Percentiles rank a stretch among this genome's conserved stretches.
Evolutionary conservation across 441 rosid species (phyloP).

Genomic region (Heliophila coronopifolia): DNA sequence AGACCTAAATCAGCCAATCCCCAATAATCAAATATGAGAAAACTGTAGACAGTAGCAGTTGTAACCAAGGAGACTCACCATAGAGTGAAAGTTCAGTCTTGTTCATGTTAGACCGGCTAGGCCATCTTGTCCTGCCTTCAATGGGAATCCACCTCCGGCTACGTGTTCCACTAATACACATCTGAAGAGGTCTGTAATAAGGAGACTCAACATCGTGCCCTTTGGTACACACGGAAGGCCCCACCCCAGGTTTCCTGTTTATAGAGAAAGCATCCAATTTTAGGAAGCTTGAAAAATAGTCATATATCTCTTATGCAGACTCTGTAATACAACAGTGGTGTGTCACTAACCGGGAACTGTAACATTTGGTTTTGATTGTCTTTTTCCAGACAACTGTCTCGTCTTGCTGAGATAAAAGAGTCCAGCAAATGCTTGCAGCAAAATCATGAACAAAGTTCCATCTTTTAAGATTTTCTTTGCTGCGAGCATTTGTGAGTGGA

Average conservation of each 20-base stretch:
- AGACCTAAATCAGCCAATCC: constrained; percentile 47
- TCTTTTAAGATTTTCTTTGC: constrained; percentile 54
- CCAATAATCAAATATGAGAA: background rate
- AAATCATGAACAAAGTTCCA: constrained; percentile 69
- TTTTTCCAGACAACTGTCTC: constrained; percentile 96
- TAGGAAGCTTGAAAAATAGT: constrained; percentile 10
- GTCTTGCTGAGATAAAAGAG: constrained; percentile 80
- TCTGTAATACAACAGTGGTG: background rate
- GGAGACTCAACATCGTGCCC: constrained; percentile 86
- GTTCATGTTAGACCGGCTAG: constrained; percentile 68
- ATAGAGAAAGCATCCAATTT: constrained; percentile 24
- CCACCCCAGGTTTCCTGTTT: constrained; percentile 74
- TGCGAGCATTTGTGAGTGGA: constrained; percentile 63
- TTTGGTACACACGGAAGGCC: constrained; percentile 68
- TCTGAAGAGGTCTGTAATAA: constrained; percentile 74
- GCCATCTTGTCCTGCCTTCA: constrained; percentile 69
- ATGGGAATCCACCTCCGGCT: constrained; percentile 84
- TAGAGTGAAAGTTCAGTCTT: constrained; percentile 73
- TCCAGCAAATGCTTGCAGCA: constrained; percentile 84
- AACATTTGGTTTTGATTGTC: constrained; percentile 69
- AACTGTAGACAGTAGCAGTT: background rate
- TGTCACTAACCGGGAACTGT: constrained; percentile 60
- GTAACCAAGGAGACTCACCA: constrained; percentile 39
- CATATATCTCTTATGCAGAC: background rate
- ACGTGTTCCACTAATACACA: constrained; percentile 78